Evolutionary conservation across 2,329 filamentous ascomycete species (phyloP).

Genomic region (Apiospora marii): DNA sequence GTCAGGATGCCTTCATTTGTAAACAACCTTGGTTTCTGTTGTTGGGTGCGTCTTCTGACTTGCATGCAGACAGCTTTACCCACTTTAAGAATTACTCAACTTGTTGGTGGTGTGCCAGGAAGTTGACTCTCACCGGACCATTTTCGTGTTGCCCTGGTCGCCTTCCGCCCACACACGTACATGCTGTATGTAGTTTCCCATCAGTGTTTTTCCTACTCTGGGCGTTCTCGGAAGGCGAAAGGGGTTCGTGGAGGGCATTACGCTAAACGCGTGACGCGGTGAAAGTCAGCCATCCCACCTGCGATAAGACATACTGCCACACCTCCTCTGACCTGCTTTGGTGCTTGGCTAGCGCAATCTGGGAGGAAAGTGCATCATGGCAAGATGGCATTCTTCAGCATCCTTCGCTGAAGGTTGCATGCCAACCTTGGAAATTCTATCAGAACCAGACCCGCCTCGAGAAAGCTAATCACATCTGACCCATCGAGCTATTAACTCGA

Average conservation of each 20-base stretch:
- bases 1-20: conserved; percentile 11
- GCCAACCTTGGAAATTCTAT: conserved; percentile 21
- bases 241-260: conserved; percentile 38
- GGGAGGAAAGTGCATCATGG: conserved; percentile 21
- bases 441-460: conserved; percentile 14
- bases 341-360: conserved; percentile 25
- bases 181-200: conserved; percentile 1
- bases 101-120: conserved; percentile 39
- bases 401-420: conserved; percentile 20
- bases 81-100: conserved; percentile 28
- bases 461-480: conserved; percentile 21
- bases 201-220: conserved; percentile 31
- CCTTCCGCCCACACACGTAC: conserved; percentile 23
- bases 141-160: conserved; percentile 28
- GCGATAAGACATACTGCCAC: conserved; percentile 44
- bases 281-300: conserved; percentile 44
- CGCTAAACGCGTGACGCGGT: conserved; percentile 42
- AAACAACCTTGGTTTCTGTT: conserved; percentile 22
- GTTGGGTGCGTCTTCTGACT: conserved; percentile 43
- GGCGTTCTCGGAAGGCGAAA: conserved; percentile 37
- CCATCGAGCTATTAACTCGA: conserved; percentile 13
- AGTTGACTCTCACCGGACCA: conserved; percentile 38
- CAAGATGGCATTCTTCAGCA: conserved; percentile 21
- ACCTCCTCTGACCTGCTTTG: conserved; percentile 32
- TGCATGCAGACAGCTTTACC: conserved; percentile 26